phyloP scores from a whole-genome alignment of 1,139 yeast species.

The Saccharomyces hybrid region DNA sequence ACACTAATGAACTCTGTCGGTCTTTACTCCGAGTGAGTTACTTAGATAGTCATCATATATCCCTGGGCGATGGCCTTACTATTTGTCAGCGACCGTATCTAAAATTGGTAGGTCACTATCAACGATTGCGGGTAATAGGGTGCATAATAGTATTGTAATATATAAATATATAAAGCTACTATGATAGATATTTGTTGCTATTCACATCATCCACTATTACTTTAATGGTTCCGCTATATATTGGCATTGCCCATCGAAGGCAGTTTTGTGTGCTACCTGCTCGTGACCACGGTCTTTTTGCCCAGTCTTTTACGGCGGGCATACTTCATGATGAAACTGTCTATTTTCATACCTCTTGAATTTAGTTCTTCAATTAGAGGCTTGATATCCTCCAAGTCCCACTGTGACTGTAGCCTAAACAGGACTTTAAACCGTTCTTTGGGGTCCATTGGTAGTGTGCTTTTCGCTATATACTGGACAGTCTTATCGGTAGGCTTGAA shows the following conservation, averaged over 20 bases:
- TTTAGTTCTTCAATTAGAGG: constrained; percentile 61
- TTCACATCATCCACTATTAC: neutral
- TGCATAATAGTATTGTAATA: neutral
- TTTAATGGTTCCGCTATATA: too few relatives aligned
- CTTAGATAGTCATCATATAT: neutral
- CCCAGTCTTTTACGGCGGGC: constrained; percentile 53
- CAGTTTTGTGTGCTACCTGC: neutral
- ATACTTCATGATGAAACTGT: constrained; percentile 64
- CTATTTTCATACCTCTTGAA: constrained; percentile 51
- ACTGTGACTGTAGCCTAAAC: constrained; percentile 50
- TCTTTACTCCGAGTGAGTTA: neutral
- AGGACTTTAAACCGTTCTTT: constrained; percentile 51
- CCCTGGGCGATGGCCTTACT: neutral
- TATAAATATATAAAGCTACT: neutral
- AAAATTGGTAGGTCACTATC: neutral
- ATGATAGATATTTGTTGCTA: too few relatives aligned
- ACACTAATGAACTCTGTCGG: neutral
- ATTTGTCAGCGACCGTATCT: neutral
- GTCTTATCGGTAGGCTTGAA: constrained; percentile 37
- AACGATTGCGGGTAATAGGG: neutral
- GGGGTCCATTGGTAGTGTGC: constrained; percentile 44
- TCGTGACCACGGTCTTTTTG: neutral
- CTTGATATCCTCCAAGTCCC: constrained; percentile 66
- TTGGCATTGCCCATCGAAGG: neutral
- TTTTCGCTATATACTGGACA: constrained; percentile 46